Base-by-base conservation (phyloP, 306 rosid genomes). In the Cercis canadensis region DNA sequence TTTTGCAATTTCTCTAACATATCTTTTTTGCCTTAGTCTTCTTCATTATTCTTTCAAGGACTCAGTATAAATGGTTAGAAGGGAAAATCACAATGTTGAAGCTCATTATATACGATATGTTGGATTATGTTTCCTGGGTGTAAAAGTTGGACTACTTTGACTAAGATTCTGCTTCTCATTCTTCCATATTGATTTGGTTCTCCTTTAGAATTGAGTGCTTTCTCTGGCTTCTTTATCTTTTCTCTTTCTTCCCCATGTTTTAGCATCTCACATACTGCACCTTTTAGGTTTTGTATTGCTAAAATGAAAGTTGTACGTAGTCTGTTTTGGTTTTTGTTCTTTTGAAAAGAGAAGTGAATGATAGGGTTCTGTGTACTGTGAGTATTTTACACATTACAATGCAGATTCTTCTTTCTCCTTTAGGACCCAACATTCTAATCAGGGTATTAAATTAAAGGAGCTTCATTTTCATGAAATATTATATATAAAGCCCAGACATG, bases 161-260 rank as follows among this genome's bases (percentile, higher is more conserved):
- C 90, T 78, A 54, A 80, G 87, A 90, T 82, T 81, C 86, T 82
- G 61, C 78, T 82, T 84, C 88, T 79, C 97, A 65, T 86, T 84
- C 71, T 82, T 90, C 92, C 39, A 86, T 83, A 74, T 86, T 87
- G 96, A 90, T 90, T 83, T 86, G 71, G 80, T 84, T 81, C 79
- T 16, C 64, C 72, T 81, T 80, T 78, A 40, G 74, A 73, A 79
- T 75, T 70, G 71, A 65, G 77, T 78, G 59, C 74, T 54, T 24
- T 31, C 49, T 63, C 52, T 75, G 77, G 32, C 64, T 50, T 64
- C 54, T 50, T 62, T 39, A 61, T 16, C 45, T 67, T 46, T 63
- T 69, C 67, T 79, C 57, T 74, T 51, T 71, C 56, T 32, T 71
- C 41, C 49, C 65, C 19, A 53, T 69, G 39, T 72, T 68, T 64